Percentiles rank a stretch among this genome's conserved stretches.
Conservation (phyloP, 768 basidiomycete genomes). For the Lactarius vividus region DNA sequence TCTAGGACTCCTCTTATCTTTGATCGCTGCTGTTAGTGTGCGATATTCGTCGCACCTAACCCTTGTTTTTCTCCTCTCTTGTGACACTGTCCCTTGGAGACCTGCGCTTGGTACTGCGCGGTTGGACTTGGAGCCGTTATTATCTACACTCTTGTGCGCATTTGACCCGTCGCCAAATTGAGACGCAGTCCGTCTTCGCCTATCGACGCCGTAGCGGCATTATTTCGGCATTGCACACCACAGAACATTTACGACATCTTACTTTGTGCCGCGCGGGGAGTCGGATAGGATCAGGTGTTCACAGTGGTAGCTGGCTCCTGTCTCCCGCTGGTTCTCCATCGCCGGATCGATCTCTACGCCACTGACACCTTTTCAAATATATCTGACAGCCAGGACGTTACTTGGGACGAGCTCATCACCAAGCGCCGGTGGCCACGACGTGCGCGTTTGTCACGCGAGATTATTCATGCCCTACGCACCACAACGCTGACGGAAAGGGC, state of each 20-base stretch:
- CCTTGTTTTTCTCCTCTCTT: background rate
- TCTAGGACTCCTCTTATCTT: background rate
- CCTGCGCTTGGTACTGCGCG: background rate
- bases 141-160: background rate
- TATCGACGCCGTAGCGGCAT: background rate
- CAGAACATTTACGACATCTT: background rate
- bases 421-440: background rate
- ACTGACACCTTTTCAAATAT: background rate
- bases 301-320: no score
- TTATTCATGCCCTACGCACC: background rate
- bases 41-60: background rate
- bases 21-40: background rate
- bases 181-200: background rate
- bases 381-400: background rate
- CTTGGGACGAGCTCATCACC: background rate
- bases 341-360: background rate
- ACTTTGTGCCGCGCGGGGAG: background rate
- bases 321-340: no score
- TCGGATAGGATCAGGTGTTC: background rate
- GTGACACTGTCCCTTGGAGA: background rate
- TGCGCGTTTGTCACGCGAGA: background rate
- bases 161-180: background rate
- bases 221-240: background rate
- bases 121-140: background rate
- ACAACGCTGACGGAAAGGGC: background rate